Evolutionary conservation across 73 alveolate genomes (phyloP).

Genomic region (Durusdinium trenchii): DNA sequence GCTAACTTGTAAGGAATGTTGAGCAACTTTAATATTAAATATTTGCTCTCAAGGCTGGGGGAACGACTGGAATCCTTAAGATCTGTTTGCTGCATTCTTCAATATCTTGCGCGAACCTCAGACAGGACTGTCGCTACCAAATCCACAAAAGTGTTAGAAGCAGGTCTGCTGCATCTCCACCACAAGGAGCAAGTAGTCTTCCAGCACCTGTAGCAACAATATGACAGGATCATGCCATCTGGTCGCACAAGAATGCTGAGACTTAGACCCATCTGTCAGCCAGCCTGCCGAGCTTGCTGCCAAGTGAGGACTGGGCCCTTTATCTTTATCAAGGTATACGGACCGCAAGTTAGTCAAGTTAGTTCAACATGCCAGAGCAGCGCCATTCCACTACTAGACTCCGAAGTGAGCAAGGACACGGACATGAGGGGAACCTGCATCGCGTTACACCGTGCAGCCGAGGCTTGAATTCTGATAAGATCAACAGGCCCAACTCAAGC

Average conservation of each 20-base stretch:
- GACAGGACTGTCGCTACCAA: not conserved
- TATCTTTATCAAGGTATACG: too few species aligned
- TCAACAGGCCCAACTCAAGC: not conserved
- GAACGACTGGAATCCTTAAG: slow-evolving; percentile 52
- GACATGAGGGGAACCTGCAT: slow-evolving; percentile 45
- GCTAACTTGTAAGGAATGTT: too few species aligned
- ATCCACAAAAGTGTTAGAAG: not conserved
- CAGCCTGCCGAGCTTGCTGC: not conserved
- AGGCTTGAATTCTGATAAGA: too few species aligned
- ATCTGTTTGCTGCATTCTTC: slow-evolving; percentile 84
- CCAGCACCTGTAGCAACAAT: slow-evolving; percentile 6
- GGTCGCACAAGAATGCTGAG: not conserved
- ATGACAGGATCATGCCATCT: not conserved
- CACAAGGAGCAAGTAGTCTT: slow-evolving; percentile 56
- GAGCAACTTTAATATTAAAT: too few species aligned
- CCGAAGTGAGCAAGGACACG: not conserved
- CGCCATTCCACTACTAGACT: not conserved
- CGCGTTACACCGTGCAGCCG: not conserved
- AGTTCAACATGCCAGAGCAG: not conserved
- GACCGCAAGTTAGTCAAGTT: too few species aligned
- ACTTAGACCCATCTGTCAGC: slow-evolving; percentile 48
- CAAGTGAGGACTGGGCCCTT: too few species aligned
- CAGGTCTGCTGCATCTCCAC: slow-evolving; percentile 12
- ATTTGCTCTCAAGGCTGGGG: too few species aligned
- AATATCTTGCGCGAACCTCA: slow-evolving; percentile 49